Evolutionary conservation across 495 filamentous ascomycete species (phyloP).

Genomic region (Umbilicaria muhlenbergii): DNA sequence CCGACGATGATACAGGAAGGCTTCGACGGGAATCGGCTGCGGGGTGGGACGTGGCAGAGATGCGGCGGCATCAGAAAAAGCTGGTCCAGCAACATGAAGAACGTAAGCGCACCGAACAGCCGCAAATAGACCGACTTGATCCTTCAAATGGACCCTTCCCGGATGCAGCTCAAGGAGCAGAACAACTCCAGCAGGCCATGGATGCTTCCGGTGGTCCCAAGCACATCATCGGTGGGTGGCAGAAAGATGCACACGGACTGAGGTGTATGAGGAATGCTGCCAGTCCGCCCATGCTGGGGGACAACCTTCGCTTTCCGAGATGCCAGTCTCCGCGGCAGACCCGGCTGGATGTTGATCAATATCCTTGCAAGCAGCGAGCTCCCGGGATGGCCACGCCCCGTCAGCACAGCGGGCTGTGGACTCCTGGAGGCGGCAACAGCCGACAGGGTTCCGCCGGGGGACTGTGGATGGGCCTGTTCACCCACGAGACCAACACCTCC

Average conservation of each 20-base stretch:
- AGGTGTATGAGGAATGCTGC: conserved; percentile 34
- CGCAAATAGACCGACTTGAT: conserved; percentile 1
- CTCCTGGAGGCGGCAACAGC: conserved; percentile 12
- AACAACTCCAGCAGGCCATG: conserved; percentile 8
- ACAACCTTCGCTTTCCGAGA: conserved; percentile 56
- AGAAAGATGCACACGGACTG: conserved; percentile 26
- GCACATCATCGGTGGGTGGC: conserved; percentile 24
- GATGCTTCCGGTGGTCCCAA: conserved; percentile 16
- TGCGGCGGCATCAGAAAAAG: conserved; percentile 34
- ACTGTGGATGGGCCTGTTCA: conserved; percentile 53
- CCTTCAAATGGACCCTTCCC: not conserved
- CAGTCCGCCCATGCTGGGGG: conserved; percentile 72
- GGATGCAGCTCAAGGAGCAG: conserved; percentile 13
- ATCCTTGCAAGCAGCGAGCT: conserved; percentile 31
- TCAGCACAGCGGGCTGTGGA: conserved; percentile 27
- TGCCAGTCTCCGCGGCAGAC: conserved; percentile 70
- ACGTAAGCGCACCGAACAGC: conserved; percentile 3
- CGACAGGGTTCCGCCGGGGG: conserved; percentile 27
- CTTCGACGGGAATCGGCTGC: conserved; percentile 29
- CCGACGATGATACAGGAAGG: conserved; percentile 29
- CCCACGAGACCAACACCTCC: conserved; percentile 1
- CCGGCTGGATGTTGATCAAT: conserved; percentile 49
- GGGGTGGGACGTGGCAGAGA: conserved; percentile 34
- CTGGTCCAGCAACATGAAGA: conserved; percentile 20
- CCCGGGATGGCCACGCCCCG: not conserved